Evolutionary conservation across 2,329 filamentous ascomycete species (phyloP).

Genomic region (Hymenoscyphus repandus): DNA sequence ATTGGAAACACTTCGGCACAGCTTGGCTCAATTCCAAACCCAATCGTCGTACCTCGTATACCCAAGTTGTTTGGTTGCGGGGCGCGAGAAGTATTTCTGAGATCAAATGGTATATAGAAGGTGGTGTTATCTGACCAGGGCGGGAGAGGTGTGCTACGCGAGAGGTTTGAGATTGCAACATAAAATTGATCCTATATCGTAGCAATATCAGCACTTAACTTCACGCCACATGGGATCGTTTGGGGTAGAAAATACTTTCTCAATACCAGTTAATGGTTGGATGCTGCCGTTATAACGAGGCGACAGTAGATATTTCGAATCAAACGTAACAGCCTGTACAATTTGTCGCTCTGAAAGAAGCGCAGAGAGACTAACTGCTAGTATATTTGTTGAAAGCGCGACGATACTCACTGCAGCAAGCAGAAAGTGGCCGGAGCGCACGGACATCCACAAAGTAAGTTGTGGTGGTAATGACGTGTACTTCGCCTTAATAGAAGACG

Average conservation of each 20-base stretch:
- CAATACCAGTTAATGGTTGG: conserved; percentile 4
- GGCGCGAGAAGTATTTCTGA: too few relatives aligned
- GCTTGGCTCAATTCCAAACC: too few relatives aligned
- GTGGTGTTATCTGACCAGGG: conserved; percentile 43
- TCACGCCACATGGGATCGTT: too few relatives aligned
- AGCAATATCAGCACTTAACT: not conserved
- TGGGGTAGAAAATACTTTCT: conserved; percentile 22
- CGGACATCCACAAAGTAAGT: conserved; percentile 41
- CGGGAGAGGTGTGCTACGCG: conserved; percentile 38
- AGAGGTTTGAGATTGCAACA: conserved; percentile 41
- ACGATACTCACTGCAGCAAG: conserved; percentile 43
- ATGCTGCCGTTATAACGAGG: too few relatives aligned
- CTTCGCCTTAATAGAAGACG: conserved; percentile 36
- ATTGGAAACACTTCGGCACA: too few relatives aligned
- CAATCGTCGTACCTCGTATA: too few relatives aligned
- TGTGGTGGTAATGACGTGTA: conserved; percentile 54
- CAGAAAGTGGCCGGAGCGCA: conserved; percentile 40
- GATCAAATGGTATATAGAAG: conserved; percentile 43
- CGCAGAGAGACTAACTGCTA: conserved; percentile 47
- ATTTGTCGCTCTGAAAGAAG: conserved; percentile 40
- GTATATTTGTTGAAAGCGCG: conserved; percentile 45
- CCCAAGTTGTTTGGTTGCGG: too few relatives aligned
- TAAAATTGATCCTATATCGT: conserved; percentile 38
- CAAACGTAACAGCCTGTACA: conserved; percentile 1
- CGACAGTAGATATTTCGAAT: conserved; percentile 3